Percentiles rank a stretch among this genome's conserved stretches.
These are phyloP conservation scores for Corrigiola litoralis DNA, from an alignment of 179 eudicot species.

Conservation along the genomic window DNA sequence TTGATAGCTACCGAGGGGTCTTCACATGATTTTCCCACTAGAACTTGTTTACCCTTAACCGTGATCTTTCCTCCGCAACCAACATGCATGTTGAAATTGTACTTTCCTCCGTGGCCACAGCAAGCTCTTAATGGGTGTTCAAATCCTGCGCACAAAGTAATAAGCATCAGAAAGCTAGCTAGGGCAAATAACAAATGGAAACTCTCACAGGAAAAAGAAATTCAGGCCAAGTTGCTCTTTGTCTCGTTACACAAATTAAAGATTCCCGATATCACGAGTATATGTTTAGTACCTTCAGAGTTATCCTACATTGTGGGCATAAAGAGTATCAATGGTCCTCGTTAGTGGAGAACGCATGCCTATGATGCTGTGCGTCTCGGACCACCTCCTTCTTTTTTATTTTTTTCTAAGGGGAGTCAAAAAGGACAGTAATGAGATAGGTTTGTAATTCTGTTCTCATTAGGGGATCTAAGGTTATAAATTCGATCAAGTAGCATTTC, in stretches of 20 bases:
- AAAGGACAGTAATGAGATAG: too few species aligned
- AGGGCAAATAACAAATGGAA: neutral
- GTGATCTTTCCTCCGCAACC: constrained; percentile 29
- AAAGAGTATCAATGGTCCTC: constrained; percentile 6
- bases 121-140: constrained; percentile 39
- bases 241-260: too few species aligned
- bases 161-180: neutral
- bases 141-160: constrained; percentile 25
- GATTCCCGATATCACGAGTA: too few species aligned
- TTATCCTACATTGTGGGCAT: neutral
- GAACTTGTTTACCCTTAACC: constrained; percentile 27
- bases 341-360: neutral
- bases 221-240: too few species aligned
- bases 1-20: constrained; percentile 25
- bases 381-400: neutral
- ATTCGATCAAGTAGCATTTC: too few species aligned
- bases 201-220: neutral
- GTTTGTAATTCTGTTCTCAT: too few species aligned
- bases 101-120: constrained; percentile 49
- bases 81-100: constrained; percentile 31
- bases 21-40: constrained; percentile 31
- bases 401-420: too few species aligned
- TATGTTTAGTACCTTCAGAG: too few species aligned
- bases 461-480: too few species aligned
- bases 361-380: too few species aligned